phyloP scores from a whole-genome alignment of 805 yeast genomes.

The Huiozyma naganishii region DNA sequence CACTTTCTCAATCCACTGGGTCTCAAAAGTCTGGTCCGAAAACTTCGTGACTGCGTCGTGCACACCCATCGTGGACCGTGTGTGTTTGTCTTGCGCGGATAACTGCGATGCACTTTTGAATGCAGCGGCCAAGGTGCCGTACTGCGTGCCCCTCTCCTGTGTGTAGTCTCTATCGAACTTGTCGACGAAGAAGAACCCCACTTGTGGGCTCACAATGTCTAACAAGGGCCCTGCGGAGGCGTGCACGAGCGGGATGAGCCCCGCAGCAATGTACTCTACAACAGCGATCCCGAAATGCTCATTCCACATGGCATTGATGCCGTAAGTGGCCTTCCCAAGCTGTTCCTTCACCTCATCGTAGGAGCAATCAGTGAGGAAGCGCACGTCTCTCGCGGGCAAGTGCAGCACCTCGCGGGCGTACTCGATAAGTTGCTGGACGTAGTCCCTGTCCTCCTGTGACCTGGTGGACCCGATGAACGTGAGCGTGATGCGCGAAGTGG shows the following conservation, averaged over 20 bases:
- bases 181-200: constrained; percentile 72
- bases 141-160: constrained; percentile 15
- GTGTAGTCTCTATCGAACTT: constrained; percentile 59
- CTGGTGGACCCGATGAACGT: constrained; percentile 81
- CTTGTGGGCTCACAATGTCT: constrained; percentile 65
- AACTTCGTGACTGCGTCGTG: constrained; percentile 42
- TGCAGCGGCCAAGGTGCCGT: constrained; percentile 38
- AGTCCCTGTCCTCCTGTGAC: constrained; percentile 48
- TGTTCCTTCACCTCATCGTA: constrained; percentile 49
- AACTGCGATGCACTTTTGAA: constrained; percentile 36
- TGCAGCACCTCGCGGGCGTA: constrained; percentile 32
- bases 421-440: constrained; percentile 40
- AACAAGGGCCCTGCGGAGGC: constrained; percentile 90
- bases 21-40: constrained; percentile 48
- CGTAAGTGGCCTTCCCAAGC: constrained; percentile 51
- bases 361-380: constrained; percentile 64
- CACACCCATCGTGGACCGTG: constrained; percentile 37
- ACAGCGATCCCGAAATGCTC: constrained; percentile 98
- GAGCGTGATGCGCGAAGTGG: constrained; percentile 28
- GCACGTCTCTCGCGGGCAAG: constrained; percentile 32
- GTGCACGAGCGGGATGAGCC: constrained; percentile 80
- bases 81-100: constrained; percentile 27
- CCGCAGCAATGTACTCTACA: constrained; percentile 83
- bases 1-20: constrained; percentile 37
- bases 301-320: constrained; percentile 97